Conservation (phyloP, 2,329 filamentous ascomycete species). For the Colletotrichum filicis region DNA sequence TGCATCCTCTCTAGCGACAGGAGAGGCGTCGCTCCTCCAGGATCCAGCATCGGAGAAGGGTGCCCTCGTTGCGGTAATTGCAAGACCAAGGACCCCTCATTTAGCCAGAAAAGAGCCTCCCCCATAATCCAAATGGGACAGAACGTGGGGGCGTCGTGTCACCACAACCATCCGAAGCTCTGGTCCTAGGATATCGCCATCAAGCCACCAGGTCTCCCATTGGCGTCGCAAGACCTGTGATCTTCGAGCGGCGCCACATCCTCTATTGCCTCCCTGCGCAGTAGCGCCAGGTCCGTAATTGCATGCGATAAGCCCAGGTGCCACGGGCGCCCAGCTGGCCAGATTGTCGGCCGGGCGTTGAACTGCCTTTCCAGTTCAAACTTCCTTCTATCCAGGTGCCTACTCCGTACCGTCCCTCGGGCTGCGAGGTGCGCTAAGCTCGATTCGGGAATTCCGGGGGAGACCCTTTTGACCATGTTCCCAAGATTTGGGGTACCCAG, state of each 20-base stretch:
- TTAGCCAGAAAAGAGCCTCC: not conserved
- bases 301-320: not conserved
- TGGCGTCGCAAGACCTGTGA: constrained; percentile 3
- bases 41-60: constrained; percentile 2
- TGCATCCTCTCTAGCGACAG: constrained; percentile 8
- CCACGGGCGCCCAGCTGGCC: not conserved
- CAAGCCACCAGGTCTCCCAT: not conserved
- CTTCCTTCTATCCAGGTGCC: constrained; percentile 14
- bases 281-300: constrained; percentile 7
- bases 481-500: constrained; percentile 25
- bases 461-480: constrained; percentile 24
- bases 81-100: constrained; percentile 14
- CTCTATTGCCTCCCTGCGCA: not conserved
- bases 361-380: constrained; percentile 22
- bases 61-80: constrained; percentile 8
- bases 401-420: constrained; percentile 11
- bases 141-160: constrained; percentile 30
- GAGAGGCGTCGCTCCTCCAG: not conserved
- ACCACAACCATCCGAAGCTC: constrained; percentile 5
- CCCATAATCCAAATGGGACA: constrained; percentile 5
- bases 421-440: constrained; percentile 21
- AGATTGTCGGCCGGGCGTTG: not conserved
- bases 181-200: constrained; percentile 14
- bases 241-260: constrained; percentile 16
- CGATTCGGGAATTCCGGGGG: constrained; percentile 26